Percentiles rank a stretch among this genome's conserved stretches.
Conservation (phyloP, 202 grass and related monocot genomes). For the Hordeum pubiflorum region DNA sequence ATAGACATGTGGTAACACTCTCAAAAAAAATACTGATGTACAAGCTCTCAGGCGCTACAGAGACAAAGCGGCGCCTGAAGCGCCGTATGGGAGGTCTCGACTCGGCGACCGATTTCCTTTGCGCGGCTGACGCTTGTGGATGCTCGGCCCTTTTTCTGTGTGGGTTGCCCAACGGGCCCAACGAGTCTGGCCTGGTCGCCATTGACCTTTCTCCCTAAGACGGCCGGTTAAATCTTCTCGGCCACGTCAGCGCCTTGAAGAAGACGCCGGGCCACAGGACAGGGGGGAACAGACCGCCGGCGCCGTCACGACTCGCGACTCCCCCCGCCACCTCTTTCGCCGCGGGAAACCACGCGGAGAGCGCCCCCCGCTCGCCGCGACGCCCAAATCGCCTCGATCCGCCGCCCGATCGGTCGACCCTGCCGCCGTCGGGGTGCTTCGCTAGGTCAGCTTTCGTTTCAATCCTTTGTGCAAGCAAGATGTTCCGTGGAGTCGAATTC, state of each 20-base stretch:
- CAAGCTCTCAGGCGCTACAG: too few relatives aligned
- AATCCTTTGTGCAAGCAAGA: background rate
- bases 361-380: background rate
- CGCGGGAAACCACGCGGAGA: slow-evolving; percentile 17
- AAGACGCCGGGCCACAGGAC: background rate
- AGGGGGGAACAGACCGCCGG: background rate
- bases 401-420: background rate
- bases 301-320: slow-evolving; percentile 2
- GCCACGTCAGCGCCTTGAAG: background rate
- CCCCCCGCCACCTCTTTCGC: background rate
- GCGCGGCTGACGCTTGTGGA: too few relatives aligned
- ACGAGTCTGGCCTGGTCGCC: background rate
- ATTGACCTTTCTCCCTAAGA: background rate
- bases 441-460: background rate
- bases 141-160: too few relatives aligned
- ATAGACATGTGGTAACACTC: too few relatives aligned
- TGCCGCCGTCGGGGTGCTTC: background rate
- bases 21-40: too few relatives aligned
- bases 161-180: too few relatives aligned
- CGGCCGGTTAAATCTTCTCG: background rate
- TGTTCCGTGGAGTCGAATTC: background rate
- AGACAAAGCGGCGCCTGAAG: too few relatives aligned
- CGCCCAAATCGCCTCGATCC: slow-evolving; percentile 3
- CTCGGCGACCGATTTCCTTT: too few relatives aligned
- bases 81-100: too few relatives aligned